Evolutionary conservation across 202 grass and related monocot species (phyloP).

Genomic region (Zizania palustris): DNA sequence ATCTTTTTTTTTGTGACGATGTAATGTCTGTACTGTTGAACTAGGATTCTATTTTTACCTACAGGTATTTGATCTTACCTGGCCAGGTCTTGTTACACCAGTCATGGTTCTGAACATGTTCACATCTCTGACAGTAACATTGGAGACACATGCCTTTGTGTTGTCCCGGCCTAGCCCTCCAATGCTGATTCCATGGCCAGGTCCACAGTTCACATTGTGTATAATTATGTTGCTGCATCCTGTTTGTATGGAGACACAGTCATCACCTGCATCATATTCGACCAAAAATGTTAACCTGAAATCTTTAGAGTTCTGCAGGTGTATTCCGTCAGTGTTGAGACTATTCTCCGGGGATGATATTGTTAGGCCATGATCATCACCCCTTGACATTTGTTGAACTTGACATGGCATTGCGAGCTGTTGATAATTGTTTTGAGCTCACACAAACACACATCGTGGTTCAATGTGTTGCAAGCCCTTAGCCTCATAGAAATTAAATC

Average conservation of each 20-base stretch:
- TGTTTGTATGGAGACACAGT: constrained; percentile 96
- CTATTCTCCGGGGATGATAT: constrained; percentile 87
- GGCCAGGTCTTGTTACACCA: constrained; percentile 98
- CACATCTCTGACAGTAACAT: constrained; percentile 90
- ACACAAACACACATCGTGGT: not conserved
- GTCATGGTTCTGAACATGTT: constrained; percentile 90
- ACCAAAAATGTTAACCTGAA: constrained; percentile 52
- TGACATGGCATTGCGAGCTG: constrained; percentile 96
- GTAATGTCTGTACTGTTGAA: constrained; percentile 14
- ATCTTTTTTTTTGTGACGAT: not conserved
- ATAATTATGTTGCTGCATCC: constrained; percentile 90
- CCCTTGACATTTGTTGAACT: constrained; percentile 89
- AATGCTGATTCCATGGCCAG: constrained; percentile 97
- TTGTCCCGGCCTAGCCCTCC: constrained; percentile 92
- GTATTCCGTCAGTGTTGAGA: constrained; percentile 96
- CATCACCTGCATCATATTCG: constrained; percentile 68
- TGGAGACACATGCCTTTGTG: constrained; percentile 96
- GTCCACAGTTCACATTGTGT: constrained; percentile 96
- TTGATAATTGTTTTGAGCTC: constrained; percentile 39
- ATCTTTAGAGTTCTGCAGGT: constrained; percentile 96
- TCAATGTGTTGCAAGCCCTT: not conserved
- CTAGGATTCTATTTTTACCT: constrained; percentile 39
- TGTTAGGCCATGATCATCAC: constrained; percentile 82
- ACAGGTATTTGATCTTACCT: constrained; percentile 57
- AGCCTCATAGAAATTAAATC: not conserved